These are phyloP conservation scores for Hondaea fermentalgiana DNA, from an alignment of 108 stramenopile genomes.

Conservation along the genomic window DNA sequence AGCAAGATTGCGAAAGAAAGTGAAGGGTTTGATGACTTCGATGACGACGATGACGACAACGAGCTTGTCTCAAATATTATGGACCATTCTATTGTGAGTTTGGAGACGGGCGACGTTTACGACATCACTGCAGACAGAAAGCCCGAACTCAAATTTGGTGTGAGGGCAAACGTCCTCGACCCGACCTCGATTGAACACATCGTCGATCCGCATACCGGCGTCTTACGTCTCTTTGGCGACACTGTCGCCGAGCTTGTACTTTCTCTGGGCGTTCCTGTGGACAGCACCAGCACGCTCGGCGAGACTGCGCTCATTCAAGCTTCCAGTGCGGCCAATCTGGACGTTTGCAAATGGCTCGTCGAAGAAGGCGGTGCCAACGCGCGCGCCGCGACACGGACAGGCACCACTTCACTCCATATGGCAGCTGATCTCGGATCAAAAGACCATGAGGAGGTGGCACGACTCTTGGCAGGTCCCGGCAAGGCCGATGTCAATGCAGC, in stretches of 20 bases:
- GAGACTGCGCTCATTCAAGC: slow-evolving; percentile 2
- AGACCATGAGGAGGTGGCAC: background rate
- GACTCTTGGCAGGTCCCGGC: background rate
- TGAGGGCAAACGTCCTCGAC: background rate
- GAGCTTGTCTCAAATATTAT: background rate
- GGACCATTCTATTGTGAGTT: background rate
- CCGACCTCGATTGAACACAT: background rate
- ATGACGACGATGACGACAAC: background rate
- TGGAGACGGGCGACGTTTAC: background rate
- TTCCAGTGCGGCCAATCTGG: background rate
- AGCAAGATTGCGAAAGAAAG: background rate
- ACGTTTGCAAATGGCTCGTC: background rate
- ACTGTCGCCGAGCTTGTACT: background rate
- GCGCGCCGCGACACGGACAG: background rate
- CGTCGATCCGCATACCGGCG: background rate
- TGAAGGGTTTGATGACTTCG: background rate
- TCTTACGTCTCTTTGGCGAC: background rate
- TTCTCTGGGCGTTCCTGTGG: background rate
- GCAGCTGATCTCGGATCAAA: background rate
- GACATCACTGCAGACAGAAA: background rate
- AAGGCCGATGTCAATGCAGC: background rate
- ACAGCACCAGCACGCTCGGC: background rate
- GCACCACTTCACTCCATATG: background rate
- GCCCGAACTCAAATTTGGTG: background rate
- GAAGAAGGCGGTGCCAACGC: background rate